These are phyloP conservation scores for Mycena epipterygia DNA, from an alignment of 768 basidiomycete species.

Conservation along the genomic window DNA sequence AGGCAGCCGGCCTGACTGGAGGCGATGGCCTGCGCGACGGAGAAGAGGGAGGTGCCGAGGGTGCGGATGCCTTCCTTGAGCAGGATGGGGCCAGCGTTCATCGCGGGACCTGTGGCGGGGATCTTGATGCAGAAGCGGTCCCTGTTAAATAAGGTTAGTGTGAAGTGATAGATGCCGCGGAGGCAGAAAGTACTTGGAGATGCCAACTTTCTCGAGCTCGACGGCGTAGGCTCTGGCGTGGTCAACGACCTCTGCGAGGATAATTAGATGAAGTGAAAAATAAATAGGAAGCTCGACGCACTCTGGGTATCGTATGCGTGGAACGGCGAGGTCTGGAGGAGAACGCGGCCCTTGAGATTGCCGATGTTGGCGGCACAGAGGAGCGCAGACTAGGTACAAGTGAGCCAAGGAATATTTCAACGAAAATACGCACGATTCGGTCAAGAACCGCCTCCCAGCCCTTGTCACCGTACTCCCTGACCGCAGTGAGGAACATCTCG, in stretches of 20 bases:
- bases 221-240: conserved; percentile 49
- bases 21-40: conserved; percentile 59
- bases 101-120: conserved; percentile 58
- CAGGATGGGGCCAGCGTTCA: conserved; percentile 56
- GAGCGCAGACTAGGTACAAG: conserved; percentile 45
- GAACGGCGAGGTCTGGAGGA: conserved; percentile 50
- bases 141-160: conserved; percentile 30
- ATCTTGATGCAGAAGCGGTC: conserved; percentile 63
- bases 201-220: conserved; percentile 49
- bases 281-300: conserved; percentile 8
- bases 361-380: conserved; percentile 50
- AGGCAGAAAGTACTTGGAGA: conserved; percentile 37
- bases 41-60: conserved; percentile 63
- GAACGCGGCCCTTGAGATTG: conserved; percentile 48
- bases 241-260: conserved; percentile 43
- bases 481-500: conserved; percentile 39
- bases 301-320: conserved; percentile 51
- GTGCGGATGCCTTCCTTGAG: conserved; percentile 57
- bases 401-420: not conserved
- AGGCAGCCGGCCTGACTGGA: conserved; percentile 60
- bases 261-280: not conserved
- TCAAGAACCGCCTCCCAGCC: conserved; percentile 43
- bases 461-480: conserved; percentile 32
- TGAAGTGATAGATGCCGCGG: not conserved
- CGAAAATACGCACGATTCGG: conserved; percentile 31